Conservation (phyloP, 306 rosid species). For the Lathyrus tuberosus region DNA sequence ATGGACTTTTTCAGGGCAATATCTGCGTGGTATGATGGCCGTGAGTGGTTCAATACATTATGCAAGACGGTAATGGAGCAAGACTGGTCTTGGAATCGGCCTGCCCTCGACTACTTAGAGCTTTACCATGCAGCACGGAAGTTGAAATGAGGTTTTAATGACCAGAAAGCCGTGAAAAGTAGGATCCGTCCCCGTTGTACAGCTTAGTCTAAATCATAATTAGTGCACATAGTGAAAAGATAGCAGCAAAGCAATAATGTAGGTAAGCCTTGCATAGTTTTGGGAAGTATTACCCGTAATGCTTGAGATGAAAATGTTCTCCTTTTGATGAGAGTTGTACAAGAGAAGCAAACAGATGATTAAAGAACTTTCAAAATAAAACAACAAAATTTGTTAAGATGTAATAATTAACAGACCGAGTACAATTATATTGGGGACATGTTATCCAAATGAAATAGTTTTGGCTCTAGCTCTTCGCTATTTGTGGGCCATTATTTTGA, state of each 20-base stretch:
- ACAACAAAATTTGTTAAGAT: neutral
- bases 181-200: constrained; percentile 49
- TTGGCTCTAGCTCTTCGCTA: neutral
- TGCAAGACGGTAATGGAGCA: constrained; percentile 97
- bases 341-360: neutral
- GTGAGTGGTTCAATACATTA: constrained; percentile 77
- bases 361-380: neutral
- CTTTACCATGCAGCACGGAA: constrained; percentile 91
- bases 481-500: neutral
- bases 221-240: constrained; percentile 41
- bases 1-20: constrained; percentile 71
- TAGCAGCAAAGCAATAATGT: constrained; percentile 40
- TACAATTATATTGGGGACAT: neutral
- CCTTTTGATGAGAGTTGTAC: neutral
- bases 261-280: constrained; percentile 39
- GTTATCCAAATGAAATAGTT: constrained; percentile 1
- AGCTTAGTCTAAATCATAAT: constrained; percentile 40
- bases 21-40: constrained; percentile 75
- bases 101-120: constrained; percentile 93
- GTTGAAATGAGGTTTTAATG: constrained; percentile 39
- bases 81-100: constrained; percentile 99
- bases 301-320: neutral
- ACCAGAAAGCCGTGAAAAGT: constrained; percentile 21
- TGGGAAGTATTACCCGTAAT: neutral
- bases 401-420: neutral